Percentiles rank a stretch among this genome's conserved stretches.
Conservation (phyloP, 169 alveolate genomes). For the Cryptosporidium baileyi region DNA sequence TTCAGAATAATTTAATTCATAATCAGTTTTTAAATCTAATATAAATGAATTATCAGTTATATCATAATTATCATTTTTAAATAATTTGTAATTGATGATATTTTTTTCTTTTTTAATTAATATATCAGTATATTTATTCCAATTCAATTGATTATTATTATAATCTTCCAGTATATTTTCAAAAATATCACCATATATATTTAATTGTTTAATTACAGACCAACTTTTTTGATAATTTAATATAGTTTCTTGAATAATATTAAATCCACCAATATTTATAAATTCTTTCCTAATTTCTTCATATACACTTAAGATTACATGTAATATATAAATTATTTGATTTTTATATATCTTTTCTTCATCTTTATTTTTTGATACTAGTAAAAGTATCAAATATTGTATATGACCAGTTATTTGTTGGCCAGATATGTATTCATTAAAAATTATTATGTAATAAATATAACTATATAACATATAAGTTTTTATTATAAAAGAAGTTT, state of each 20-base stretch:
- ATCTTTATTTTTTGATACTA: background rate
- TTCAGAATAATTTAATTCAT: background rate
- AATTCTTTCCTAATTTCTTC: conserved; percentile 29
- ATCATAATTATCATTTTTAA: conserved; percentile 5
- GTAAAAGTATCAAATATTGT: background rate
- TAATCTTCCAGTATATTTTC: background rate
- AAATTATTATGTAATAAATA: conserved; percentile 6
- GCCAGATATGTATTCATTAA: conserved; percentile 28
- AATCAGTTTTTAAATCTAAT: too few species aligned
- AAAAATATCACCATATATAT: conserved; percentile 4
- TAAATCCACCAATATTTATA: conserved; percentile 33
- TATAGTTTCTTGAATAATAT: background rate
- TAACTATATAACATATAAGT: conserved; percentile 47
- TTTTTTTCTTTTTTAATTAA: conserved; percentile 1
- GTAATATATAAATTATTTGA: conserved; percentile 13
- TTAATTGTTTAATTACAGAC: conserved; percentile 38
- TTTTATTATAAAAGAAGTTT: background rate
- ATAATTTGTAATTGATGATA: background rate
- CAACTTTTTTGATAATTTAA: conserved; percentile 8
- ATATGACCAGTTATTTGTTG: conserved; percentile 14
- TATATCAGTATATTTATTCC: conserved; percentile 18
- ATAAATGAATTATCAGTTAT: too few species aligned
- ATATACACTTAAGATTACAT: conserved; percentile 23
- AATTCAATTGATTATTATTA: background rate
- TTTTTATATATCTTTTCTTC: background rate